Percentiles rank a stretch among this genome's conserved stretches.
These are phyloP conservation scores for Penicillium occitanis DNA, from an alignment of 2,329 filamentous ascomycete species.

Conservation along the genomic window DNA sequence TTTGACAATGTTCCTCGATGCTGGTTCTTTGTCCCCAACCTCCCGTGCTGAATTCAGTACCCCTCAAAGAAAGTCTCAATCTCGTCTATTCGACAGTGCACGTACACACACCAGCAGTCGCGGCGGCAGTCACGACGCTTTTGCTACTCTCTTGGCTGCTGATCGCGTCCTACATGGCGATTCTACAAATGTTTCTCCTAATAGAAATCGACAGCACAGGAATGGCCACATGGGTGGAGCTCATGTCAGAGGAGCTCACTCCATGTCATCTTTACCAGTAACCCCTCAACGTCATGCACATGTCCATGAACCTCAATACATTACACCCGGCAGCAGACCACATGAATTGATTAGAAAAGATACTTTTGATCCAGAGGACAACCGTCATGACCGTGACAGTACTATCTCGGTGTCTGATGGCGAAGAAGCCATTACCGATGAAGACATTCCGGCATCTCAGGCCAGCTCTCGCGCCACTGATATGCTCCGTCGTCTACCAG, in stretches of 20 bases:
- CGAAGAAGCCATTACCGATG: constrained; percentile 57
- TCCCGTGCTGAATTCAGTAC: constrained; percentile 54
- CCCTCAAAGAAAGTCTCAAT: constrained; percentile 42
- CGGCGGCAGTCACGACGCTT: constrained; percentile 61
- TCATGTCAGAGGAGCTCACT: constrained; percentile 66
- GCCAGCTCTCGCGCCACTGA: constrained; percentile 75
- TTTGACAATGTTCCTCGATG: constrained; percentile 74
- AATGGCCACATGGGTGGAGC: constrained; percentile 34
- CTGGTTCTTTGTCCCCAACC: constrained; percentile 65
- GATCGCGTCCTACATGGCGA: constrained; percentile 77
- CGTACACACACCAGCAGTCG: constrained; percentile 42
- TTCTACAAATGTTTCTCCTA: constrained; percentile 69
- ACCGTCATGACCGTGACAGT: constrained; percentile 67
- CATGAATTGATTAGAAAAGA: constrained; percentile 43
- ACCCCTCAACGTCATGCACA: constrained; percentile 64
- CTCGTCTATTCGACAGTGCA: constrained; percentile 42
- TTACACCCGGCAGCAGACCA: constrained; percentile 59
- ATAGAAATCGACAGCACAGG: constrained; percentile 51
- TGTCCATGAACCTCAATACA: constrained; percentile 53
- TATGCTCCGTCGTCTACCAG: constrained; percentile 64
- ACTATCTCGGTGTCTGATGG: constrained; percentile 71
- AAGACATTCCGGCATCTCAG: constrained; percentile 70
- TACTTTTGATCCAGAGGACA: constrained; percentile 29
- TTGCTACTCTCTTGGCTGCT: constrained; percentile 73
- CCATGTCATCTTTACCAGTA: constrained; percentile 77